phyloP scores from a whole-genome alignment of 2,329 filamentous ascomycete genomes.

The Monosporascus sp. region DNA sequence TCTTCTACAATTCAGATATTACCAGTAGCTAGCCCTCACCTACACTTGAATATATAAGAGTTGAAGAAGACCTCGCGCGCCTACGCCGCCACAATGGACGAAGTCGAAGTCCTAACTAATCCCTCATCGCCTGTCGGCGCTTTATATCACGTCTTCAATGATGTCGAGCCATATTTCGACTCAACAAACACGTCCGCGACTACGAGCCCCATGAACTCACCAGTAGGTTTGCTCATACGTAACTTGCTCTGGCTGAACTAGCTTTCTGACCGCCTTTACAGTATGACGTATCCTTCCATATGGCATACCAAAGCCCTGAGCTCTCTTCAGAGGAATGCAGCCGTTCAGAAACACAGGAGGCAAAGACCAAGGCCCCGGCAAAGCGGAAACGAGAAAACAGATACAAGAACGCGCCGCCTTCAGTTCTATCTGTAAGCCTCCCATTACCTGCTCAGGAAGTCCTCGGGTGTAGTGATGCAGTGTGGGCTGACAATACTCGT shows the following conservation, averaged over 20 bases:
- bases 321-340: constrained; percentile 17
- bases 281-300: constrained; percentile 28
- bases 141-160: constrained; percentile 29
- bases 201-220: constrained; percentile 32
- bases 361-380: constrained; percentile 30
- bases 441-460: neutral
- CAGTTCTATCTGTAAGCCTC: constrained; percentile 41
- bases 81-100: constrained; percentile 23
- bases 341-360: constrained; percentile 17
- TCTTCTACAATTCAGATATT: neutral
- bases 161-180: constrained; percentile 32
- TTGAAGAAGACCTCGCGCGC: neutral
- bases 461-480: neutral
- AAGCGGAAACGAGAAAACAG: constrained; percentile 47
- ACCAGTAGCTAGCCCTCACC: neutral
- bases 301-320: constrained; percentile 19
- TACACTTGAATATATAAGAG: neutral
- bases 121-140: constrained; percentile 29
- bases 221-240: constrained; percentile 22
- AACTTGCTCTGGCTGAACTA: neutral
- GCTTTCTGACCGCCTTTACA: constrained; percentile 15
- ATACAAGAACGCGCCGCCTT: constrained; percentile 47
- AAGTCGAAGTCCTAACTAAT: constrained; percentile 23
- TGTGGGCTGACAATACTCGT: neutral
- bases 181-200: constrained; percentile 28